Conservation (phyloP, 2,329 filamentous ascomycete species). For the Westerdykella sp. region DNA sequence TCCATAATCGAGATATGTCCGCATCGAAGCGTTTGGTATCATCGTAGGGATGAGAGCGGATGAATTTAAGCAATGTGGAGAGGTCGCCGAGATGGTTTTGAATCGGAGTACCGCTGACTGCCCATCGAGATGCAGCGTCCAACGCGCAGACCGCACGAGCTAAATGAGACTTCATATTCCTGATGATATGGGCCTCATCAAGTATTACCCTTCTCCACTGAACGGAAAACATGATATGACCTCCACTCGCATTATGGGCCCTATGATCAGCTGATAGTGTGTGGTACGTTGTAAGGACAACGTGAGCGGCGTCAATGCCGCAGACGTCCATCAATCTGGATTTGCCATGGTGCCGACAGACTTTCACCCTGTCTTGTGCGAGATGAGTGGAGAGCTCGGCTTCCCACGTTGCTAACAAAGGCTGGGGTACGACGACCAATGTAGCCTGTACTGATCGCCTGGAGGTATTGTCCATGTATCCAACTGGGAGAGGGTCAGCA, state of each 20-base stretch:
- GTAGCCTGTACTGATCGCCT: conserved; percentile 4
- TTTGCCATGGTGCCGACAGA: conserved; percentile 10
- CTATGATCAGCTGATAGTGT: conserved; percentile 11
- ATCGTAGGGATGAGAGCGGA: conserved; percentile 40
- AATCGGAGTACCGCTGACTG: conserved; percentile 46
- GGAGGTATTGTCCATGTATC: not conserved
- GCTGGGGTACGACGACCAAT: conserved; percentile 11
- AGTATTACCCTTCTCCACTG: conserved; percentile 42
- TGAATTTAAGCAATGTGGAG: conserved; percentile 40
- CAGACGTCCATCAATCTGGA: not conserved
- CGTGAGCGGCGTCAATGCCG: conserved; percentile 1
- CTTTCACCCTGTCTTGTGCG: conserved; percentile 1
- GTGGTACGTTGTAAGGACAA: conserved; percentile 15
- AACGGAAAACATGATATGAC: conserved; percentile 15
- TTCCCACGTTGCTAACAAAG: conserved; percentile 9
- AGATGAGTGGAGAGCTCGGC: conserved; percentile 7
- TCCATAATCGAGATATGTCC: conserved; percentile 39
- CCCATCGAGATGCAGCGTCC: conserved; percentile 38
- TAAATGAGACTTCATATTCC: conserved; percentile 32
- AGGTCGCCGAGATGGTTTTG: conserved; percentile 45
- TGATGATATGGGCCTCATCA: conserved; percentile 46
- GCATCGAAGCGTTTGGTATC: conserved; percentile 36
- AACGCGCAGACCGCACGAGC: conserved; percentile 19
- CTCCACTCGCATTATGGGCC: not conserved
- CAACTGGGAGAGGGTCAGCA: not conserved